Conservation (phyloP, 495 filamentous ascomycete genomes). For the Penicillium dipodomyicola region DNA sequence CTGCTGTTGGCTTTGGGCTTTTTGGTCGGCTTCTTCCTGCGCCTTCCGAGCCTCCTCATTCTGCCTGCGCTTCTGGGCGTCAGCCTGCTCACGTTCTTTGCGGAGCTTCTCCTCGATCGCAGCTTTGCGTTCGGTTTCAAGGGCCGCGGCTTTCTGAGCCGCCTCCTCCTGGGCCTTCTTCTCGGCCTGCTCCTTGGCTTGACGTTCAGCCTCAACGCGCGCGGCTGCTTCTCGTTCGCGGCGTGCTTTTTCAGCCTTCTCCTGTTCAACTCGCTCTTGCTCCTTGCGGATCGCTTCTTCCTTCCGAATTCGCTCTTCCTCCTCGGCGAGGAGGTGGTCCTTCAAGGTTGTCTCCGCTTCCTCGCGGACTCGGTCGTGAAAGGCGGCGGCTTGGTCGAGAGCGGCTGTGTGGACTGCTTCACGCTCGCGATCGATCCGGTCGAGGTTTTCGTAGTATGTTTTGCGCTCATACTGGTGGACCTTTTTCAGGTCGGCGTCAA, state of each 20-base stretch:
- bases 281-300: constrained; percentile 39
- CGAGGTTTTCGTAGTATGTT: constrained; percentile 45
- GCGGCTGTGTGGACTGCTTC: constrained; percentile 55
- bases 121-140: constrained; percentile 42
- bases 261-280: constrained; percentile 38
- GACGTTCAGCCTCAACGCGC: constrained; percentile 43
- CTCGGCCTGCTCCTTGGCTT: constrained; percentile 38
- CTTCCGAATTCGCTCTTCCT: constrained; percentile 34
- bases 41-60: constrained; percentile 38
- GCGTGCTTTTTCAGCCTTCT: constrained; percentile 37
- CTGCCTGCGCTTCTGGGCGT: constrained; percentile 41
- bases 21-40: constrained; percentile 33
- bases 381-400: constrained; percentile 58
- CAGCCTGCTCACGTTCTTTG: constrained; percentile 51
- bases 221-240: constrained; percentile 40
- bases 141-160: constrained; percentile 26
- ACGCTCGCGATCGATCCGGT: constrained; percentile 42
- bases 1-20: constrained; percentile 30
- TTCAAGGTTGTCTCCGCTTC: constrained; percentile 50
- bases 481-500: constrained; percentile 41
- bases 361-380: constrained; percentile 62
- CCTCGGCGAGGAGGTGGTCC: constrained; percentile 36
- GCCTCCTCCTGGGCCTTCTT: constrained; percentile 44
- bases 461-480: constrained; percentile 47
- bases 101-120: constrained; percentile 52